These are phyloP conservation scores for Pulveroboletus sp. DNA, from an alignment of 768 basidiomycete genomes.

Conservation along the genomic window DNA sequence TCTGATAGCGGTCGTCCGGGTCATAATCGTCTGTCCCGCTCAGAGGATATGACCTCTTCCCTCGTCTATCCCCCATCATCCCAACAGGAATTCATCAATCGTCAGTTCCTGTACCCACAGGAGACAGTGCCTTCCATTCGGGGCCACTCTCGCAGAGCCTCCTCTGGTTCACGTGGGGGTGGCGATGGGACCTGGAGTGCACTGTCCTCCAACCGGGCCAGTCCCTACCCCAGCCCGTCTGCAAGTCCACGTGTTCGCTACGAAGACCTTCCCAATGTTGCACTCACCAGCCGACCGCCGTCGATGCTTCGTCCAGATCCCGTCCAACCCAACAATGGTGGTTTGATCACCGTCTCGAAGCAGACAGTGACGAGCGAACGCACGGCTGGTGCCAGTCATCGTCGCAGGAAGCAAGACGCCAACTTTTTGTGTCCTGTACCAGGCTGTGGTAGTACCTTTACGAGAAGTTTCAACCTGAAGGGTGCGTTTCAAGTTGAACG, in stretches of 20 bases:
- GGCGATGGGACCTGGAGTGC: conserved; percentile 32
- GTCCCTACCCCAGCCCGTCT: conserved; percentile 66
- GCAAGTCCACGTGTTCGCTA: conserved; percentile 56
- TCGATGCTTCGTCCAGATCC: conserved; percentile 22
- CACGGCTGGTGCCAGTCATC: conserved; percentile 82
- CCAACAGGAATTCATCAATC: conserved; percentile 41
- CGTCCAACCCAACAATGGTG: conserved; percentile 3
- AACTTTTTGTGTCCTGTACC: conserved; percentile 79
- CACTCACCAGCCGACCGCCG: conserved; percentile 21
- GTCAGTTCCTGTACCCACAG: conserved; percentile 41
- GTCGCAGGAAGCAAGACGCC: conserved; percentile 83
- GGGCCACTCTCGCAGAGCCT: conserved; percentile 40
- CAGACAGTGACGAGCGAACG: conserved; percentile 88
- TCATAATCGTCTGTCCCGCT: conserved; percentile 51
- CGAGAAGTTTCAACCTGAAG: conserved; percentile 89
- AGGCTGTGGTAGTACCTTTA: conserved; percentile 84
- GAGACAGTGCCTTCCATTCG: conserved; percentile 35
- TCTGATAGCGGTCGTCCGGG: conserved; percentile 42
- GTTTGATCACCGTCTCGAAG: conserved; percentile 41
- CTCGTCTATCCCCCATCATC: conserved; percentile 31
- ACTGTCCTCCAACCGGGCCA: conserved; percentile 39
- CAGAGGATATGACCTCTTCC: conserved; percentile 51
- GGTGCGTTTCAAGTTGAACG: conserved; percentile 40
- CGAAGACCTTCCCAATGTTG: conserved; percentile 41
- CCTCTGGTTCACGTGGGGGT: conserved; percentile 35